Evolutionary conservation across 257 asterid genomes (phyloP), one percentile per base, ranked within the genome.

Genomic region (Orobanche coerulescens): DNA sequence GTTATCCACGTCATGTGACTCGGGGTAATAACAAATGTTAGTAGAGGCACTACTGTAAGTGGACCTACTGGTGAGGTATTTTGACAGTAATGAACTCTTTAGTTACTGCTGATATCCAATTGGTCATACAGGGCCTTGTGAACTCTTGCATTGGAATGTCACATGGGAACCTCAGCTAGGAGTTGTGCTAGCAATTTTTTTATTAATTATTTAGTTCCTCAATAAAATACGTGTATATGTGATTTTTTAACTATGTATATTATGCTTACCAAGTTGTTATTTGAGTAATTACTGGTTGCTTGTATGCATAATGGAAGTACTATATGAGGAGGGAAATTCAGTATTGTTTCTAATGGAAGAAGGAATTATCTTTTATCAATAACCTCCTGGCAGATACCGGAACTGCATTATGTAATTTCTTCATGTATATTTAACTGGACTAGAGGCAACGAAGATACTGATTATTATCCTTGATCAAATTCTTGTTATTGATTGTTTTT

Each of bases 1-100:
- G 79, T 10, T 82, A 76, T 73, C 78, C 79, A 33, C 75, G 79
- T 54, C 93, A 69, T 30, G 76, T 75, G 69, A 46, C 79, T 75
- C 80, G 78, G 43, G 76, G 74, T 69, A 83, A 84, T 68, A 81
- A 20, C 83, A 67, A 77, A 31, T 72, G 68, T 69, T 72, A 52
- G 58, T n/a, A 0, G 34, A 0, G 40, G 50, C 22, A 42, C 23
- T 19, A 59, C 1, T 53, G 58, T 69, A 55, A 52, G 58, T 62
- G 64, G 61, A 50, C 52, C 60, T 63, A 66, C 52, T 65, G 82
- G 87, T 85, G 69, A 79, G 79, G 28, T 62, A 19, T 36, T 51
- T n/a, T 58, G 36, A 10, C 62, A 13, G 11, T 59, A 47, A 3
- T 59, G 28, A 15, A 20, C 33, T 43, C 6, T 65, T 59, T 53